phyloP scores from a whole-genome alignment of 2,329 filamentous ascomycete genomes.

The Allantophomopsis lycopodina region DNA sequence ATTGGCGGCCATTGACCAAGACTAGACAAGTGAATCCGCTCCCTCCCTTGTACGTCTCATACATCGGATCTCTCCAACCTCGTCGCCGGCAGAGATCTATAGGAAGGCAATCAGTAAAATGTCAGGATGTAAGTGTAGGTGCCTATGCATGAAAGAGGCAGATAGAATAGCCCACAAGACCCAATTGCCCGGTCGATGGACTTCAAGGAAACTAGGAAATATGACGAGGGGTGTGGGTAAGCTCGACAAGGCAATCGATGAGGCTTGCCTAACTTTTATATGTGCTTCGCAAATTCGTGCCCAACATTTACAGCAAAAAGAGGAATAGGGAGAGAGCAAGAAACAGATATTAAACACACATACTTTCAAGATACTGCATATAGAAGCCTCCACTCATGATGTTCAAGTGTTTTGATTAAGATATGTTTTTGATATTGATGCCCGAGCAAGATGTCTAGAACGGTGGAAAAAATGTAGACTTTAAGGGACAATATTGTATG shows the following conservation, averaged over 20 bases:
- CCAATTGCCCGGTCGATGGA: too few relatives aligned
- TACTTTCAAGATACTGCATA: constrained; percentile 57
- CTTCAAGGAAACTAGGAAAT: too few relatives aligned
- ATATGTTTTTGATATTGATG: not conserved
- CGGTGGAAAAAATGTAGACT: not conserved
- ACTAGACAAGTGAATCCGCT: constrained; percentile 81
- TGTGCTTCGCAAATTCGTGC: too few relatives aligned
- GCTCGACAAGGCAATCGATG: too few relatives aligned
- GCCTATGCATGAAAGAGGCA: too few relatives aligned
- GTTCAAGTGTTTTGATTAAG: not conserved
- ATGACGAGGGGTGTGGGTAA: too few relatives aligned
- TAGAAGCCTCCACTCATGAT: constrained; percentile 2
- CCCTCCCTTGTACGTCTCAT: constrained; percentile 64
- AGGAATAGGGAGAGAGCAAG: too few relatives aligned
- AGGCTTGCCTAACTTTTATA: too few relatives aligned
- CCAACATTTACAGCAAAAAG: too few relatives aligned
- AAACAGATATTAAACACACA: constrained; percentile 21
- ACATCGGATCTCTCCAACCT: constrained; percentile 83
- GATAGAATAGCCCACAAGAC: too few relatives aligned
- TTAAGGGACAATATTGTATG: not conserved
- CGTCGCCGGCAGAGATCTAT: constrained; percentile 88
- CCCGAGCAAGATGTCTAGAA: not conserved
- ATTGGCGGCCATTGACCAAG: constrained; percentile 91
- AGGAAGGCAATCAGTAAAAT: too few relatives aligned
- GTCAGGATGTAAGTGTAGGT: too few relatives aligned